Evolutionary conservation across 345 rosid genomes (phyloP), one percentile per base, ranked within the genome.

Genomic region (Adansonia digitata): DNA sequence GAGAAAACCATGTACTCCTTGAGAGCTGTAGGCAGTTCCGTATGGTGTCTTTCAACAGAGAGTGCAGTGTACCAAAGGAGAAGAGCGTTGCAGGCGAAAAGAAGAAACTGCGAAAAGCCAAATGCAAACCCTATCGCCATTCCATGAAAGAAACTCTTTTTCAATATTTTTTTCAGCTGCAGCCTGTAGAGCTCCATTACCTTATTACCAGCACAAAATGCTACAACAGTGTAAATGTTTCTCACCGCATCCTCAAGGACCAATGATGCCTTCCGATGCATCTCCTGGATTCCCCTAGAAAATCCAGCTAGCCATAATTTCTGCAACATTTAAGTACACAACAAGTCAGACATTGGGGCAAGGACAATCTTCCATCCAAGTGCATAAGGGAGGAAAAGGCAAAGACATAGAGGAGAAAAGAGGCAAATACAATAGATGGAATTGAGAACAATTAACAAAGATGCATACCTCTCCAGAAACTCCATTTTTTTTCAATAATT

Each of bases 21-120:
- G 75, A 95, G 78, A 71, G 98, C 99, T 20, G 97, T 93, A 56
- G 85, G 84, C 72, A 92, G 59, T 64, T 84, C 80, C 86, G 76
- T 80, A 34, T 85, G 48, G 42, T 65, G 22, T 29, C 87, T 81
- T 73, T 86, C 78, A 48, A 93, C 89, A 72, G 86, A 87, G 17
- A 85, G 29, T 11, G 97, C 98, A 29, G 97, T 88, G 82, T 85
- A 95, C 98, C 98, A 95, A 69, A 95, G 98, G 43, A 95, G 97
- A 78, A 95, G 94, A 27, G 98, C 98, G 79, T 95, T 95, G 75
- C 99, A 93, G 82, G 97, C 98, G 60, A 95, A 95, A 62, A 95
- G 99, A 76, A 95, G 99, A 81, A 93, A 95, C 85, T 95, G 99
- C n/a, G 99, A 95, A 86, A 93, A 85, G 83, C 99, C 98, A 87